Evolutionary conservation across 306 rosid genomes (phyloP).

Genomic region (Geum urbanum): DNA sequence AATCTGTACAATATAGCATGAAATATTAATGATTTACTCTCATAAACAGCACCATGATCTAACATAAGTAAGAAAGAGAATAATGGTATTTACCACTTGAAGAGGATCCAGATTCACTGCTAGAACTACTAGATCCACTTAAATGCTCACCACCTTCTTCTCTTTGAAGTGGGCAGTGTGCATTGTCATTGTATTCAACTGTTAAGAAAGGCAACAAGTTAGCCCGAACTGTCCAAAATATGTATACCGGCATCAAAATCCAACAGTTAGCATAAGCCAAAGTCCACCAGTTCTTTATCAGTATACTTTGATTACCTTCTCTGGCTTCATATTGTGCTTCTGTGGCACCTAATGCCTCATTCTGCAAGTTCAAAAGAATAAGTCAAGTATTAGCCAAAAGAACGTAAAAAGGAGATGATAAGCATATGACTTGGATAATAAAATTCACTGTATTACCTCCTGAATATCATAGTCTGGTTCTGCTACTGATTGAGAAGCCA

Average conservation of each 20-base stretch:
- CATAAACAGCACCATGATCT: constrained; percentile 6
- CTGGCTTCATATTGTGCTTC: constrained; percentile 31
- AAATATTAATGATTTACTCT: neutral
- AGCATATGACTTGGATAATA: neutral
- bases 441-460: constrained; percentile 30
- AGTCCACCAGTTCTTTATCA: neutral
- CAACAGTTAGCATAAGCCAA: constrained; percentile 2
- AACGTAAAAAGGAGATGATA: neutral
- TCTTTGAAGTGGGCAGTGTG: constrained; percentile 34
- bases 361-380: constrained; percentile 32
- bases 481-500: constrained; percentile 49
- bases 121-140: constrained; percentile 61
- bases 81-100: constrained; percentile 12
- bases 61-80: neutral
- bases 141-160: constrained; percentile 38
- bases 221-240: neutral
- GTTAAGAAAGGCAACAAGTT: neutral
- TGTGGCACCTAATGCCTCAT: constrained; percentile 27
- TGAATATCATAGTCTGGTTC: constrained; percentile 31
- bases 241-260: neutral
- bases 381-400: constrained; percentile 20
- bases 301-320: constrained; percentile 42
- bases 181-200: constrained; percentile 35
- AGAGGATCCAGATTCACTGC: constrained; percentile 66
- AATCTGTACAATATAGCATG: constrained; percentile 47